A percentile compares a stretch with the other conserved stretches of the same genome.
Evolutionary conservation across 1,284 basidiomycete genomes (phyloP).

Genomic region (Chalciporus sp.): DNA sequence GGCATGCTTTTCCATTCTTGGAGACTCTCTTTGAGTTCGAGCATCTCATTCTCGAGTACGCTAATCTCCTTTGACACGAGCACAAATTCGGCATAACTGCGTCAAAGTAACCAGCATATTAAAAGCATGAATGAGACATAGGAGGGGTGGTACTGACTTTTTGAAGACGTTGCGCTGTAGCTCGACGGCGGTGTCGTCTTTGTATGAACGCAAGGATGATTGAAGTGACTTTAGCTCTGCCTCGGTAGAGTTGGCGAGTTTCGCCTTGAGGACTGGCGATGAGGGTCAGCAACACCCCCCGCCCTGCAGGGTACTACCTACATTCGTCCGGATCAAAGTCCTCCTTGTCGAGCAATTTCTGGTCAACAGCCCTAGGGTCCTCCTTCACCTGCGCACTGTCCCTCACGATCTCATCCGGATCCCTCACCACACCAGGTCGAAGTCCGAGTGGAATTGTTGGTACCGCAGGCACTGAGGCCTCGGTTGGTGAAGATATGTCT

Average conservation of each 20-base stretch:
- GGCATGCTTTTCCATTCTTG: constrained; percentile 96
- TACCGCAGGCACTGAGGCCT: constrained; percentile 51
- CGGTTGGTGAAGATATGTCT: constrained; percentile 70
- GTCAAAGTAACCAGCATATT: constrained; percentile 3
- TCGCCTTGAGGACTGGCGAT: constrained; percentile 65
- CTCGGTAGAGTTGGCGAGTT: constrained; percentile 80
- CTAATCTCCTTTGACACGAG: constrained; percentile 97
- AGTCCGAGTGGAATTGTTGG: constrained; percentile 58
- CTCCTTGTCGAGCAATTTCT: constrained; percentile 73
- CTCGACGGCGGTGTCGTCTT: constrained; percentile 69
- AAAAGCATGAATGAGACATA: not conserved
- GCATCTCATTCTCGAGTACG: constrained; percentile 95
- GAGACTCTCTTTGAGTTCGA: constrained; percentile 93
- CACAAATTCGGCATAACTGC: constrained; percentile 94
- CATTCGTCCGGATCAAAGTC: constrained; percentile 83
- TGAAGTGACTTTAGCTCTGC: constrained; percentile 74
- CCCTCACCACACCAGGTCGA: constrained; percentile 35
- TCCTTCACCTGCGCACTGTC: constrained; percentile 46
- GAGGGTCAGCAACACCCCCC: not conserved
- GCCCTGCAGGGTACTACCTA: constrained; percentile 40
- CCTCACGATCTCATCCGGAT: constrained; percentile 47
- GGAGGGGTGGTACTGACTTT: constrained; percentile 55
- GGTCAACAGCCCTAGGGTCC: constrained; percentile 44
- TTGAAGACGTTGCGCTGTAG: constrained; percentile 87
- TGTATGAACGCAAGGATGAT: constrained; percentile 64